Evolutionary conservation across 2,329 filamentous ascomycete species (phyloP), one percentile per base, ranked within the genome.

Genomic region (Pseudogymnoascus pannorum): DNA sequence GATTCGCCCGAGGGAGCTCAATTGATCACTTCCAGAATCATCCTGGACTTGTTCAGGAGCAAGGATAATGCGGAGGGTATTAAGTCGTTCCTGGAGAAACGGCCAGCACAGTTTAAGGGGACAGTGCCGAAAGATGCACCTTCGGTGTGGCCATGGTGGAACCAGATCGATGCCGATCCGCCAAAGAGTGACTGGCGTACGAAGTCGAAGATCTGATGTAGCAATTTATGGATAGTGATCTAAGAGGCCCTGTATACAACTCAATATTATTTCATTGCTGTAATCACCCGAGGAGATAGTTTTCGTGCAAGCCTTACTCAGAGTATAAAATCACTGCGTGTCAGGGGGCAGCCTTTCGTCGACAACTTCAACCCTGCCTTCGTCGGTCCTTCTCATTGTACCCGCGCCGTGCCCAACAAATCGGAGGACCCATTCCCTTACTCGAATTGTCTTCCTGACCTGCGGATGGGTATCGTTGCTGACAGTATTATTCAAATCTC

Each of bases 351-450:
- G 64, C 14, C 63, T 60, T 57, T 68, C 66, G 42, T 62, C 29
- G 9, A 33, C 22, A 2, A 60, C 16, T 35, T 62, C 60, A 29
- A 60, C 38, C 14, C 31, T 38, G 16, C 44, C 44, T 35, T 62
- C 36, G 18, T 59, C 61, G 16, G 20, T 63, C 36, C 48, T 61
- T 61, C 60, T 60, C 60, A 35, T 65, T 54, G 33, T 66, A 14
- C 40, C 57, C 57, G 40, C 57, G 36, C 68, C 58, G 22, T 68
- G 66, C 12, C 78, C 79, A 60, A 95, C 85, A 73, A 93, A 94
- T 36, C 79, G 77, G 62, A 86, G 73, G 7, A 91, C 83, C 92
- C 92, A 97, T 65, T 88, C 83, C 67, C 82, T 84, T 35, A 95
- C 90, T 57, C 78, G 79, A 65, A 76, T 79, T 22, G 88, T 81